Evolutionary conservation across 2,329 filamentous ascomycete species (phyloP).

Genomic region (Beauveria australis): DNA sequence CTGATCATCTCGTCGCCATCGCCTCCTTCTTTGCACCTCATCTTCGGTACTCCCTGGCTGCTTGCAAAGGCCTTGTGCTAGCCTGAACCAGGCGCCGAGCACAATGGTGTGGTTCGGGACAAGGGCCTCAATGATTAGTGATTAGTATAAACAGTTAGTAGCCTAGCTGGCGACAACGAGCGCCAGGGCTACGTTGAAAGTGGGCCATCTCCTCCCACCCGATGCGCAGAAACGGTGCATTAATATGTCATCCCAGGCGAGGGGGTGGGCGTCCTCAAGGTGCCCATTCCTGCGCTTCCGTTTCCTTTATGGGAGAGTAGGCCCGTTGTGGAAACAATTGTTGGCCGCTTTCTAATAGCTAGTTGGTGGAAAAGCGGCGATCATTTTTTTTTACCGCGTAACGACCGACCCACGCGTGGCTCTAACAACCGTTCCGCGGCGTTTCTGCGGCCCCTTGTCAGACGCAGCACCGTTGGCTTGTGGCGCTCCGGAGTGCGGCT

Average conservation of each 20-base stretch:
- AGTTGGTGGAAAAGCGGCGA: not conserved
- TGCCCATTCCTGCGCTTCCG: not conserved
- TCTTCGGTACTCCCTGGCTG: no score
- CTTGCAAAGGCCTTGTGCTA: not conserved
- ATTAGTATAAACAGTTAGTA: not conserved
- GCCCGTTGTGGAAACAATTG: no score
- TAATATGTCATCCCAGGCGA: not conserved
- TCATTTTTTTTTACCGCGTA: no score
- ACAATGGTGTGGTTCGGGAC: not conserved
- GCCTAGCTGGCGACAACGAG: not conserved
- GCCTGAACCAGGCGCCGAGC: slow-evolving; percentile 1
- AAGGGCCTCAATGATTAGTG: slow-evolving; percentile 5
- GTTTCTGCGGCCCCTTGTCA: slow-evolving; percentile 4
- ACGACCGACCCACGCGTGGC: not conserved
- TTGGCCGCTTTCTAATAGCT: not conserved
- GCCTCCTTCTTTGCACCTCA: not conserved
- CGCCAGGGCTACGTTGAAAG: not conserved
- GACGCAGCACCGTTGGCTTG: slow-evolving; percentile 13
- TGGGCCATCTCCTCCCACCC: not conserved
- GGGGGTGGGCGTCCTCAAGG: not conserved
- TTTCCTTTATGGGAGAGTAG: no score
- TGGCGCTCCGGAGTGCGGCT: slow-evolving; percentile 12
- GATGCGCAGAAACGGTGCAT: slow-evolving; percentile 5
- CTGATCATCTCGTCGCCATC: not conserved
- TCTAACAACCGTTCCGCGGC: slow-evolving; percentile 3